Evolutionary conservation across 208 protist species (phyloP).

Genomic region (Crithidia mellificae): DNA sequence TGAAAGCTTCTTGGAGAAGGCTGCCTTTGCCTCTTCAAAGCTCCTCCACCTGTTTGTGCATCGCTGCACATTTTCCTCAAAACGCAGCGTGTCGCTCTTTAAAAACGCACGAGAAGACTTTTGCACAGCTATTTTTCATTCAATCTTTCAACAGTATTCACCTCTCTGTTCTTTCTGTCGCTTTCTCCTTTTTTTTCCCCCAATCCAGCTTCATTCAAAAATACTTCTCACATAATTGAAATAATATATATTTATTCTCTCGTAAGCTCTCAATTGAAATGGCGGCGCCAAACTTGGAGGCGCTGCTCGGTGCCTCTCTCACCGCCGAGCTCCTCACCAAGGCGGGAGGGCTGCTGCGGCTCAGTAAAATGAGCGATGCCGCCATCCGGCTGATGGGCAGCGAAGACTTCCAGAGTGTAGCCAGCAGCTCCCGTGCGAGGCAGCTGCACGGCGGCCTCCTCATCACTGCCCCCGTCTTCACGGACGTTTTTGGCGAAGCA

Average conservation of each 20-base stretch:
- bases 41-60: too few species aligned
- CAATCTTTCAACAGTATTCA: too few species aligned
- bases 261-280: too few species aligned
- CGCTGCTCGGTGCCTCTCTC: constrained; percentile 52
- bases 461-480: constrained; percentile 60
- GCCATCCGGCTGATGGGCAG: constrained; percentile 69
- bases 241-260: too few species aligned
- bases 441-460: constrained; percentile 67
- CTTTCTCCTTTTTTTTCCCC: neutral
- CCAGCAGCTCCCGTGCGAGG: constrained; percentile 29
- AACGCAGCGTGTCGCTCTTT: too few species aligned
- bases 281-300: constrained; percentile 56
- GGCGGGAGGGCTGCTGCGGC: constrained; percentile 54
- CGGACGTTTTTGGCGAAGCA: constrained; percentile 52
- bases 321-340: constrained; percentile 45
- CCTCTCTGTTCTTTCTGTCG: too few species aligned
- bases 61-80: too few species aligned
- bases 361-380: constrained; percentile 64
- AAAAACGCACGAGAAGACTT: too few species aligned
- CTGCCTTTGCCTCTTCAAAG: too few species aligned
- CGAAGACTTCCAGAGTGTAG: constrained; percentile 39
- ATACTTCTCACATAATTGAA: neutral
- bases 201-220: neutral
- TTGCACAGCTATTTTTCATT: too few species aligned
- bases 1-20: too few species aligned